Evolutionary conservation across 2,329 filamentous ascomycete genomes (phyloP), one percentile per base, ranked within the genome.

Genomic region (Hypoxylon sp.): DNA sequence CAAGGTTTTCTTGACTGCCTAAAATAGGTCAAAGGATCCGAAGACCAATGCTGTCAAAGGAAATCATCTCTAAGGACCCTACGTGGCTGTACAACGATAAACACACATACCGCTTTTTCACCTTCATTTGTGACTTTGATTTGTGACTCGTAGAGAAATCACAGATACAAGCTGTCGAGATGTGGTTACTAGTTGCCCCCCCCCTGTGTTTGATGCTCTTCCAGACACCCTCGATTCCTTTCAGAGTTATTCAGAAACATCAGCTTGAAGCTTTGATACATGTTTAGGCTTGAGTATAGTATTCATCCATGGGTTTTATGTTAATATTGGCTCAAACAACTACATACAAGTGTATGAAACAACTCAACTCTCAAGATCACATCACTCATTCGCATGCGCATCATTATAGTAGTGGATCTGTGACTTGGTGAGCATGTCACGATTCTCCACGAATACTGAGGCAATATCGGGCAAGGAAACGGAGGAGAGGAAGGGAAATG

Each of bases 351-450:
- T 42, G 19, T 11, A 13, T n/a, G 3, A 1, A 11, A n/a, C 17
- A n/a, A 54, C 26, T 11, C 11, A n/a, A 47, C 13, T 3, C 5
- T 24, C n/a, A 35, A 52, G 14, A 13, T 10, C 11, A 22, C 11
- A 6, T 55, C 57, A 70, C 37, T 63, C 68, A 22, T 68, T 70
- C 3, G 68, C 68, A 22, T 65, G 68, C 6, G 61, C 65, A 35
- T 70, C 68, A 22, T 70, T 68, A 22, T 70, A 70, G 26, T 70
- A 70, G 29, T 70, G 68, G 19, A 70, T 70, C 68, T 70, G 22
- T 13, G 10, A n/a, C 11, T 51, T 22, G 2, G 26, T 70, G 5
- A 70, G 62, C 39, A 47, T 10, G 13, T 13, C 11, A 13, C 26
- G 5, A 29, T 10, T 55, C 47, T 11, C 19, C 11, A 26, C 39